These are phyloP conservation scores for Cladophialophora bantiana DNA, from an alignment of 2,329 filamentous ascomycete genomes.

Conservation along the genomic window DNA sequence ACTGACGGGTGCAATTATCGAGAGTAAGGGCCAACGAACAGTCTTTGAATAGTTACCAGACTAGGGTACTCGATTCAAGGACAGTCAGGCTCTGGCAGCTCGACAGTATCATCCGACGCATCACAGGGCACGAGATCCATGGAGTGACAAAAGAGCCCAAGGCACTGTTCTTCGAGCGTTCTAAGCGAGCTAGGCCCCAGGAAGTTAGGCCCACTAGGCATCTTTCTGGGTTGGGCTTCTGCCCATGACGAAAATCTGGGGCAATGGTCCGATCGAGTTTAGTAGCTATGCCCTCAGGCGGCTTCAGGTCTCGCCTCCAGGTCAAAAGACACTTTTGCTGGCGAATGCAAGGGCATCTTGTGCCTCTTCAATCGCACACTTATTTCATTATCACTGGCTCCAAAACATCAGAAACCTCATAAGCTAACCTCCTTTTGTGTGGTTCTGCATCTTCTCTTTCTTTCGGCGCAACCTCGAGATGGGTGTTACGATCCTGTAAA, in stretches of 20 bases:
- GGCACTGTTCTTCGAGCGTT: background rate
- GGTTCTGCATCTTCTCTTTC: background rate
- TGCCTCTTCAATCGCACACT: slow-evolving; percentile 8
- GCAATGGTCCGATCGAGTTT: slow-evolving; percentile 5
- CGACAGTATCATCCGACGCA: background rate
- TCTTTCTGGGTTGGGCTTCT: slow-evolving; percentile 8
- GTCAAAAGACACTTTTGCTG: slow-evolving; percentile 20
- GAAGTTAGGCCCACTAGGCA: slow-evolving; percentile 5
- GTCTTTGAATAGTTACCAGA: slow-evolving; percentile 67
- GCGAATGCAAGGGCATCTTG: slow-evolving; percentile 19
- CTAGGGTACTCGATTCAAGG: background rate
- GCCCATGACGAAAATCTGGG: slow-evolving; percentile 17
- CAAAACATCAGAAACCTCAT: background rate
- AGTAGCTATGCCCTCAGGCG: slow-evolving; percentile 8
- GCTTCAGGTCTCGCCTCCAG: slow-evolving; percentile 9
- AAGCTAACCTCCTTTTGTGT: background rate
- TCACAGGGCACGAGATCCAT: background rate
- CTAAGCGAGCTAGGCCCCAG: slow-evolving; percentile 4
- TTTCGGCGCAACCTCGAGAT: slow-evolving; percentile 9
- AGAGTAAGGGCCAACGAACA: slow-evolving; percentile 78
- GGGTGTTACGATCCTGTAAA: slow-evolving; percentile 10
- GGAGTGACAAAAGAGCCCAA: slow-evolving; percentile 8
- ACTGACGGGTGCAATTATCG: slow-evolving; percentile 79
- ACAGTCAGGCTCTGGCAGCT: background rate
- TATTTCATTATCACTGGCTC: slow-evolving; percentile 11